These are phyloP conservation scores for Diaporthe sp. DNA, from an alignment of 2,329 filamentous ascomycete species.

Conservation along the genomic window DNA sequence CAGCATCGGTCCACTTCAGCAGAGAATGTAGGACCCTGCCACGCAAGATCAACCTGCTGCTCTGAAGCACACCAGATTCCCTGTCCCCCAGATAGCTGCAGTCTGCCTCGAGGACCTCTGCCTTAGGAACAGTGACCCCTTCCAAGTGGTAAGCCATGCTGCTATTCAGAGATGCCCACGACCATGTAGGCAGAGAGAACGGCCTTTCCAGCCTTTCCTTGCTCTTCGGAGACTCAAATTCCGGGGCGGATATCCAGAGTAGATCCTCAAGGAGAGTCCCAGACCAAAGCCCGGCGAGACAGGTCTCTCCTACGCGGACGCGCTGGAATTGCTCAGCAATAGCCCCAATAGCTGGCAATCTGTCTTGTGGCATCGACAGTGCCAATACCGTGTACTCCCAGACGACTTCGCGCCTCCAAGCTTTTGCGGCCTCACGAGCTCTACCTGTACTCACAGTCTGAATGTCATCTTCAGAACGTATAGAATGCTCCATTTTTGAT, in stretches of 20 bases:
- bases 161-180: neutral
- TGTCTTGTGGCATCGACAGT: neutral
- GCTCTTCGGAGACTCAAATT: neutral
- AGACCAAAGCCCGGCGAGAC: neutral
- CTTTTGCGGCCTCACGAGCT: neutral
- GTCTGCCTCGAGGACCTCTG: neutral
- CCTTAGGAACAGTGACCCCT: neutral
- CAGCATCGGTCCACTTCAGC: neutral
- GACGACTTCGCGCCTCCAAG: neutral
- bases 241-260: neutral
- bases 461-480: too few relatives aligned
- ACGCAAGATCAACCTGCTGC: neutral
- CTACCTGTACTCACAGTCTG: neutral
- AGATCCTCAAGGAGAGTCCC: neutral
- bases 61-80: neutral
- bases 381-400: neutral
- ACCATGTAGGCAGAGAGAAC: conserved; percentile 2
- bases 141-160: neutral
- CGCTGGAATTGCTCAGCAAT: neutral
- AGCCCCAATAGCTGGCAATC: neutral
- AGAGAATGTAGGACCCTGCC: neutral
- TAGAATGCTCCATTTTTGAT: neutral
- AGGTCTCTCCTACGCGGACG: neutral
- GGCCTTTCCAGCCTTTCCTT: neutral
- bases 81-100: neutral